Evolutionary conservation across 306 rosid genomes (phyloP), one percentile per base, ranked within the genome.

Genomic region (Ochetophila trinervis): DNA sequence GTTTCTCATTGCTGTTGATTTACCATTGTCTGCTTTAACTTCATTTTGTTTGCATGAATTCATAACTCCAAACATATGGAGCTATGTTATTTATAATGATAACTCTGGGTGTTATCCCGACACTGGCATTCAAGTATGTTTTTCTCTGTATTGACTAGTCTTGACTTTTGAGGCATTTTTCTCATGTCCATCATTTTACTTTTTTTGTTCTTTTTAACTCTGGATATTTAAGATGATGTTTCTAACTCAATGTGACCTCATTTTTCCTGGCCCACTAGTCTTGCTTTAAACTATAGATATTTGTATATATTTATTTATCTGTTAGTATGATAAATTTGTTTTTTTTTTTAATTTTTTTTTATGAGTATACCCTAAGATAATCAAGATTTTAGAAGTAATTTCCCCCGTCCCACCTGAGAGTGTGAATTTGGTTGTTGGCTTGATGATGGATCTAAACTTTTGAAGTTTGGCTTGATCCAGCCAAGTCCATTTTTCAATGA

Each of bases 401-500:
- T n/a, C n/a, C n/a, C n/a, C n/a, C n/a, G n/a, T n/a, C n/a, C n/a
- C n/a, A n/a, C n/a, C n/a, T n/a, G n/a, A n/a, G n/a, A n/a, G n/a
- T n/a, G n/a, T n/a, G n/a, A n/a, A n/a, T n/a, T n/a, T n/a, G n/a
- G n/a, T n/a, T n/a, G n/a, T n/a, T n/a, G n/a, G n/a, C n/a, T n/a
- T n/a, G n/a, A n/a, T n/a, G n/a, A n/a, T n/a, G n/a, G n/a, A n/a
- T n/a, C n/a, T n/a, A n/a, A n/a, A n/a, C n/a, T n/a, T n/a, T n/a
- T n/a, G n/a, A n/a, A n/a, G n/a, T n/a, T n/a, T n/a, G n/a, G n/a
- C 71, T 62, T 74, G 53, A 75, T 79, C 64, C 95, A 90, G 97
- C 88, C 96, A 17, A 88, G 95, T 80, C 88, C 99, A 44, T 90
- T 94, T 83, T 94, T 94, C 83, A 86, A 92, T 0, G 99, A 94